phyloP scores from a whole-genome alignment of 2,329 filamentous ascomycete genomes.

The Penicillium nordicum region DNA sequence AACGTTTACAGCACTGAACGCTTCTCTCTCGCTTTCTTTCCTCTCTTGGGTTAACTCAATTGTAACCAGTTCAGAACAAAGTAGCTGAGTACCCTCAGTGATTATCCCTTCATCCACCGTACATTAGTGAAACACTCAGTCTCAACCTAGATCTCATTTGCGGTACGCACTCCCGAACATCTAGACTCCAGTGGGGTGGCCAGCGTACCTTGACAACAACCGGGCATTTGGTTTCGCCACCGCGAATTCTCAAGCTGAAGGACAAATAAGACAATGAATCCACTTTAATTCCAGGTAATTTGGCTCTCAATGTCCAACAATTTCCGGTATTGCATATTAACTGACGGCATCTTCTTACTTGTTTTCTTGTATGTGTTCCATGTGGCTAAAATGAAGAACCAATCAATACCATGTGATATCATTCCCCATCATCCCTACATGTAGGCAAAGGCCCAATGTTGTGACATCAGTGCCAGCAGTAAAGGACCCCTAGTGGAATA shows the following conservation, averaged over 20 bases:
- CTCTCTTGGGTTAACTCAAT: rapidly evolving
- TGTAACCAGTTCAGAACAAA: neutral
- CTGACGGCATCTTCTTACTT: neutral
- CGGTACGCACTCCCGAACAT: neutral
- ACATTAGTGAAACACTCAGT: too few species aligned
- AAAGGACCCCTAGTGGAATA: neutral
- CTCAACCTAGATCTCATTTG: neutral
- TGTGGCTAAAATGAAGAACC: neutral
- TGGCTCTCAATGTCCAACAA: neutral
- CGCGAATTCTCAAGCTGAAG: neutral
- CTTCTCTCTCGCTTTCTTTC: too few species aligned
- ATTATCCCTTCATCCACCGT: rapidly evolving
- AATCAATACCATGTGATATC: constrained; percentile 19
- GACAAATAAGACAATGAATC: neutral
- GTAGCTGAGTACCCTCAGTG: rapidly evolving
- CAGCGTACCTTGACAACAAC: neutral
- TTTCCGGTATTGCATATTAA: neutral
- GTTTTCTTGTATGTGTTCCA: neutral
- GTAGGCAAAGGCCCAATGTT: neutral
- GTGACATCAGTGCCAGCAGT: constrained; percentile 17
- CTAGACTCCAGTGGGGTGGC: neutral
- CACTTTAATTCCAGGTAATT: neutral
- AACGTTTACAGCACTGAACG: neutral
- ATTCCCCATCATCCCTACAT: constrained; percentile 17
- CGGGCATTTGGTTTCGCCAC: neutral